A percentile compares a stretch with the other conserved stretches of the same genome.
Conservation (phyloP, 192 early-diverging fungal genomes). For the Oehlia diaphana region DNA sequence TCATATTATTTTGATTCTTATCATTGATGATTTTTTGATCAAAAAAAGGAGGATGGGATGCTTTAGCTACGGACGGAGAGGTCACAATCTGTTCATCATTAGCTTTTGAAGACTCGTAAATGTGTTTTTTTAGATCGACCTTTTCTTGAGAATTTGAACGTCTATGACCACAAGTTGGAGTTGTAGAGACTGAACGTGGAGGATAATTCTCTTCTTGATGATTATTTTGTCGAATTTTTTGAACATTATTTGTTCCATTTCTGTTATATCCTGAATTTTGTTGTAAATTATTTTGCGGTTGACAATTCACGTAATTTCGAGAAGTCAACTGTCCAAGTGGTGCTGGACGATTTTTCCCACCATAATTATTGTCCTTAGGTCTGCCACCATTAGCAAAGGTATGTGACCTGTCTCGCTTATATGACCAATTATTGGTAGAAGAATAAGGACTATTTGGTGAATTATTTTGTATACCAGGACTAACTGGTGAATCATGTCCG, state of each 20-base stretch:
- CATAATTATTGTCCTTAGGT: not conserved
- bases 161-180: slow-evolving; percentile 5
- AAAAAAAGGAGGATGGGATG: not conserved
- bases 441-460: not conserved
- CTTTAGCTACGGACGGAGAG: not conserved
- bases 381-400: slow-evolving; percentile 6
- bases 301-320: not conserved
- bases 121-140: not conserved
- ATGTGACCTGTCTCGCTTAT: slow-evolving; percentile 6
- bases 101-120: not conserved
- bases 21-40: not conserved
- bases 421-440: not conserved
- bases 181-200: not conserved
- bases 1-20: not conserved
- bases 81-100: not conserved
- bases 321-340: not conserved
- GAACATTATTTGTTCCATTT: not conserved
- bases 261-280: not conserved
- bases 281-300: not conserved
- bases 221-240: not conserved
- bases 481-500: not conserved
- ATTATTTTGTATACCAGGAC: not conserved
- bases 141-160: not conserved
- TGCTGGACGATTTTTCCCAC: not conserved
- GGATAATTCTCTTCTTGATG: not conserved